Percentiles rank a stretch among this genome's conserved stretches.
These are phyloP conservation scores for Spongiforma sp. DNA, from an alignment of 1,284 basidiomycete species.

Conservation along the genomic window DNA sequence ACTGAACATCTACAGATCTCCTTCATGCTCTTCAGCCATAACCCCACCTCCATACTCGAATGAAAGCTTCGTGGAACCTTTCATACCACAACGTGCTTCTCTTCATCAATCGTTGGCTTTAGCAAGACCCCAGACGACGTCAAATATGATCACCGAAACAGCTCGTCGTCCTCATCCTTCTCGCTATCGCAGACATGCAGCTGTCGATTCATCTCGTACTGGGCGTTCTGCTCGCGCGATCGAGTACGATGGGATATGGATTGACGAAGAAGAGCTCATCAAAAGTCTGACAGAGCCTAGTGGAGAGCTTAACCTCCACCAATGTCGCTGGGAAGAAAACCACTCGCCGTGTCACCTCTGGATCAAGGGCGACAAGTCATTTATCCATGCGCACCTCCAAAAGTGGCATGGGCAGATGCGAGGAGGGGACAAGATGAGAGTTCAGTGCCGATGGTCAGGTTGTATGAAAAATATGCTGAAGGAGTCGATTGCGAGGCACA, in stretches of 20 bases:
- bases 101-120: neutral
- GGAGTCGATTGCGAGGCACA: too few relatives aligned
- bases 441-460: slow-evolving; percentile 19
- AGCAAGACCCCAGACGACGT: neutral
- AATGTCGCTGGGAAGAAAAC: too few relatives aligned
- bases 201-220: too few relatives aligned
- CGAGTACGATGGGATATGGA: slow-evolving; percentile 2
- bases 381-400: slow-evolving; percentile 18
- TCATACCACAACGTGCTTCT: neutral
- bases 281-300: neutral
- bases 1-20: too few relatives aligned
- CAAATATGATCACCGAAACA: neutral
- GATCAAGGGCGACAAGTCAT: slow-evolving; percentile 25
- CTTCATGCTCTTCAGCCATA: too few relatives aligned
- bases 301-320: slow-evolving; percentile 8
- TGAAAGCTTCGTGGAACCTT: neutral
- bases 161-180: neutral
- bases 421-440: slow-evolving; percentile 14
- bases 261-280: too few relatives aligned
- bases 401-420: too few relatives aligned
- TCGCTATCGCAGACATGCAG: neutral
- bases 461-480: too few relatives aligned
- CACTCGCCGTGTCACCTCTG: too few relatives aligned
- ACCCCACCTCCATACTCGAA: too few relatives aligned
- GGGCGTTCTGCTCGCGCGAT: slow-evolving; percentile 6